Base-by-base conservation (phyloP, 176 grass and related monocot species). In the Aegilops speltoides region DNA sequence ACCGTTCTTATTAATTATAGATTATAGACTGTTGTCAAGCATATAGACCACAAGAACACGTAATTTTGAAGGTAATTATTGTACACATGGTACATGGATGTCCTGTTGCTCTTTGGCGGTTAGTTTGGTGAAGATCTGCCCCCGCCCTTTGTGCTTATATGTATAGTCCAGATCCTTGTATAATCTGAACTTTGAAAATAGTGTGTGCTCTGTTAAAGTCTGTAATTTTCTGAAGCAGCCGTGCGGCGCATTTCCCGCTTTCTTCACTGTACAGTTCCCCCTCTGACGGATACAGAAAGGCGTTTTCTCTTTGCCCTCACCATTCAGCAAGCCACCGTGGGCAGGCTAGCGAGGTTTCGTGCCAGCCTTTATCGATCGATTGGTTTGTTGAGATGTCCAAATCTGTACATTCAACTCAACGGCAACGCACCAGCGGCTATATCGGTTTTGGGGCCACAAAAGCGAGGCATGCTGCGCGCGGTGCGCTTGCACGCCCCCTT, bases 331-430 rank as follows among this genome's bases (percentile, higher is more conserved):
- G 64, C 20, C 2, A 25, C 61, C 28, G 36, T 50, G 26, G 32
- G 28, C 56, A 19, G 6, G 11, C 20, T 87, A 54, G 22, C 7
- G 43, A 75, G 2, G 37, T 3, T 59, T 64, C 48, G 43, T 50
- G 46, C 3, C 24, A 75, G 45, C 60, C 20, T 83, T 31, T 10
- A 86, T 76, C n/a, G 0, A 60, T 77, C n/a, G 1, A 60, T 76
- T 81, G 26, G 81, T 85, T 88, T 62, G 89, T 60, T 91, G 37
- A 54, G 77, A 88, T 24, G 89, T 91, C 89, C 8, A 77, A 77
- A 62, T 88, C 85, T 74, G 20, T 11, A 4, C 28, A 75, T 62
- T 38, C 15, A 84, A 50, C 23, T 54, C 73, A 86, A 16, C 23
- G 41, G 72, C 15, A 82, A 83, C 16, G 37, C 20, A 82, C 86